Evolutionary conservation across 2,329 filamentous ascomycete genomes (phyloP).

Genomic region (Nectriaceae sp.): DNA sequence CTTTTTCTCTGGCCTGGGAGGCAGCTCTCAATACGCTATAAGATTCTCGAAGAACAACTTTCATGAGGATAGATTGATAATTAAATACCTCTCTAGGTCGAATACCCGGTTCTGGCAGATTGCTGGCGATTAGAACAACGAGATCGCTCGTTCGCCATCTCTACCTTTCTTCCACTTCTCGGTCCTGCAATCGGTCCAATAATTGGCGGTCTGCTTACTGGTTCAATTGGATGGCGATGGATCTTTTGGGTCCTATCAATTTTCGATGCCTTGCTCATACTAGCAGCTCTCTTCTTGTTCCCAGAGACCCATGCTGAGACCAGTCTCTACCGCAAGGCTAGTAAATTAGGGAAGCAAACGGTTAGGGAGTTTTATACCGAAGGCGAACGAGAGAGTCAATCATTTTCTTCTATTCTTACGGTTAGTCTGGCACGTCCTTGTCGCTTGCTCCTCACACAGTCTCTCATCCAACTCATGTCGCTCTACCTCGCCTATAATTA

Average conservation of each 20-base stretch:
- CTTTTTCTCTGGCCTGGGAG: neutral
- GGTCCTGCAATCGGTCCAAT: slow-evolving; percentile 38
- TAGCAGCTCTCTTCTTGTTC: neutral
- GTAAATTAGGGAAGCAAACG: slow-evolving; percentile 40
- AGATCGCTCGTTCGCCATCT: slow-evolving; percentile 22
- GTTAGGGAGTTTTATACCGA: neutral
- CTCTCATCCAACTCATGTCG: slow-evolving; percentile 47
- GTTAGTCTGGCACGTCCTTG: slow-evolving; percentile 37
- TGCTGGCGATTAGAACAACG: slow-evolving; percentile 54
- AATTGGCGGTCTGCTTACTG: slow-evolving; percentile 29
- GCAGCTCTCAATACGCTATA: neutral
- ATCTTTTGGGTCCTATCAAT: slow-evolving; percentile 53
- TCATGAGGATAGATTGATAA: neutral
- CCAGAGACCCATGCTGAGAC: slow-evolving; percentile 15
- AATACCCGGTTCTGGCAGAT: slow-evolving; percentile 40
- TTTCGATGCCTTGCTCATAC: slow-evolving; percentile 7
- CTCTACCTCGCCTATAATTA: slow-evolving; percentile 54
- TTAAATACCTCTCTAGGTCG: neutral
- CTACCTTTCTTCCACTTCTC: slow-evolving; percentile 7
- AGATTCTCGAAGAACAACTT: neutral
- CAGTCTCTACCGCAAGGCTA: slow-evolving; percentile 58
- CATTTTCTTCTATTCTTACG: slow-evolving; percentile 48
- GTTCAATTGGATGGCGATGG: slow-evolving; percentile 51
- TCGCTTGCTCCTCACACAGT: slow-evolving; percentile 50
- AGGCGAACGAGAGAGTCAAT: neutral